phyloP scores from a whole-genome alignment of 768 basidiomycete species.

The Clavulina sp. region DNA sequence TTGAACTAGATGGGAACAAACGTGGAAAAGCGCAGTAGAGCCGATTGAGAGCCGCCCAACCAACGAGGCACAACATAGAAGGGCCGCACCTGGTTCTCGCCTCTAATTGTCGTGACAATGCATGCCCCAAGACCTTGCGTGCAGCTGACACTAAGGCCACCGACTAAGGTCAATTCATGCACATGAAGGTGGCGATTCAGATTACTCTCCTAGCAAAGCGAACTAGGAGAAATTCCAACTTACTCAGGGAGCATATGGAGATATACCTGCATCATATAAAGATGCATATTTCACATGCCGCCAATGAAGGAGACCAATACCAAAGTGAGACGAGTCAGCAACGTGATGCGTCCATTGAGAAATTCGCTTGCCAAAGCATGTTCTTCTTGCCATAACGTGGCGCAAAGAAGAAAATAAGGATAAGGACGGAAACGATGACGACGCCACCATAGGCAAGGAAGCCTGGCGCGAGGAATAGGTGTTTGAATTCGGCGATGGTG shows the following conservation, averaged over 20 bases:
- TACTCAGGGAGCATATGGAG: not conserved
- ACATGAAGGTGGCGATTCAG: too few relatives aligned
- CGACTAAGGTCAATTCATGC: slow-evolving; percentile 91
- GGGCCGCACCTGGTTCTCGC: slow-evolving; percentile 61
- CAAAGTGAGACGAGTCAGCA: too few relatives aligned
- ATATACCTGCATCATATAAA: not conserved
- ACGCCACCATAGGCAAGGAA: slow-evolving; percentile 42
- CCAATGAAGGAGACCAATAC: too few relatives aligned
- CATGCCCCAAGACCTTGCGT: slow-evolving; percentile 73
- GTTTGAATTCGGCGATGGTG: slow-evolving; percentile 52
- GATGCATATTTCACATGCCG: too few relatives aligned
- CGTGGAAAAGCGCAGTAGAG: not conserved
- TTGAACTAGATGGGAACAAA: slow-evolving; percentile 42
- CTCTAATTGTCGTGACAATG: slow-evolving; percentile 62
- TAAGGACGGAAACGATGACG: slow-evolving; percentile 37
- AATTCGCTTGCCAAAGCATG: slow-evolving; percentile 84
- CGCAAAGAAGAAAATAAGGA: slow-evolving; percentile 68
- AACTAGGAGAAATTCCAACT: too few relatives aligned
- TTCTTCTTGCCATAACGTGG: slow-evolving; percentile 74
- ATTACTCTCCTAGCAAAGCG: too few relatives aligned
- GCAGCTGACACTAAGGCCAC: slow-evolving; percentile 85
- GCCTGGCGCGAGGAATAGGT: slow-evolving; percentile 64
- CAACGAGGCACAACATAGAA: too few relatives aligned
- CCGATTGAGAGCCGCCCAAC: not conserved
- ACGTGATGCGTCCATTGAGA: not conserved